Evolutionary conservation across 352 stramenopile genomes (phyloP), one percentile per base, ranked within the genome.

Genomic region (Pythium graminicola): DNA sequence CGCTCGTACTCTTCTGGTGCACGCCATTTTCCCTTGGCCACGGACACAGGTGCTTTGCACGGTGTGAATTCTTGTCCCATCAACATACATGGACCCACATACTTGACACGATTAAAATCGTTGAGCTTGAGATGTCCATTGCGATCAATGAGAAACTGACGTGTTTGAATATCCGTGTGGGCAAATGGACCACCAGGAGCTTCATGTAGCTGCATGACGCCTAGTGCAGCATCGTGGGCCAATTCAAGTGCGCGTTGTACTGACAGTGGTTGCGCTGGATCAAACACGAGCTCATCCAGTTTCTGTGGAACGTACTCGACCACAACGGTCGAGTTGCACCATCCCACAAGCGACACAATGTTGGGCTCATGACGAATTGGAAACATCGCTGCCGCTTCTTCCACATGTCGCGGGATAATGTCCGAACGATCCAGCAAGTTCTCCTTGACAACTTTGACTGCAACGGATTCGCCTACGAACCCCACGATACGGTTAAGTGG

Each of bases 61-160:
- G 77, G 78, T 14, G 76, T 58, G 13, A 51, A 59, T 2, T 65
- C 76, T 9, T 64, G 35, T 0, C 78, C 66, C 13, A 78, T 42
- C 5, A 73, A 54, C 1, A 73, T 36, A 6, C 69, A 67, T 2
- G 57, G 66, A 7, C 79, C 79, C 11, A 71, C 70, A 54, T 86
- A 87, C 51, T 87, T 87, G 42, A 89, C 62, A 9, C 82, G 72
- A 44, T 93, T 93, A 26, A 93, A 86, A 53, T 93, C 82, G 43
- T 93, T 93, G 23, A 93, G 49, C 47, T 73, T 61, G 23, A 91
- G 62, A 0, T 60, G 71, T 2, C 78, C 80, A 10, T 71, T 64
- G 1, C 47, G 45, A 52, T 86, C 64, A n/a, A 91, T 66, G 31
- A 93, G 55, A 40, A 93, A 90, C 57, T 93, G 82, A 1, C 82